These are phyloP conservation scores for Flaveria sonorensis DNA, from an alignment of 129 eudicot genomes.

Conservation along the genomic window DNA sequence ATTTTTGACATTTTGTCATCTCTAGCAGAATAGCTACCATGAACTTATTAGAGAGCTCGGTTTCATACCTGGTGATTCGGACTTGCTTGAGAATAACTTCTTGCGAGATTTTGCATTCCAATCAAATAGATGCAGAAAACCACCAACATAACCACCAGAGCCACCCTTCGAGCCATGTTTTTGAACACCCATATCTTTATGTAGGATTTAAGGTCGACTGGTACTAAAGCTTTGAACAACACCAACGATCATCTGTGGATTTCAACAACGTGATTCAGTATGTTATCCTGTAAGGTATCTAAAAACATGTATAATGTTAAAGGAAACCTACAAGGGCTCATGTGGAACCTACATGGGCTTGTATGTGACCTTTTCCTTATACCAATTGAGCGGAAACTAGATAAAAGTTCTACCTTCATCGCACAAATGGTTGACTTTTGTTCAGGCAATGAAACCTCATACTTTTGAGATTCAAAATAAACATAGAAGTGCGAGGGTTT, in stretches of 20 bases:
- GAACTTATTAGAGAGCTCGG: not conserved
- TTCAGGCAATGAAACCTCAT: not conserved
- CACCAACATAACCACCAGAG: conserved; percentile 89
- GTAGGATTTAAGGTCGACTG: conserved; percentile 20
- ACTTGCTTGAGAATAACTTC: conserved; percentile 81
- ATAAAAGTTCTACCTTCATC: not conserved
- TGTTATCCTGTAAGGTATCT: not conserved
- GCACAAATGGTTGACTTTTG: not conserved
- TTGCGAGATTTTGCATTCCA: conserved; percentile 96
- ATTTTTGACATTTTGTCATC: not conserved
- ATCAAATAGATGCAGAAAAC: conserved; percentile 89
- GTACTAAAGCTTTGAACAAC: conserved; percentile 10
- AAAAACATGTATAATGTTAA: not conserved
- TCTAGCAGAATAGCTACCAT: not conserved
- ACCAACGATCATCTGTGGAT: conserved; percentile 52
- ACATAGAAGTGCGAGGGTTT: no score
- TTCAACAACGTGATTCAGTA: conserved; percentile 4
- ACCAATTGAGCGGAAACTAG: not conserved
- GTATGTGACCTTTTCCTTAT: not conserved
- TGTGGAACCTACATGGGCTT: not conserved
- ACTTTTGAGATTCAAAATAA: not conserved
- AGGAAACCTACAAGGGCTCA: not conserved
- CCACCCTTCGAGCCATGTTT: conserved; percentile 70
- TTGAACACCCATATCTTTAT: conserved; percentile 67
- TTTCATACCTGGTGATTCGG: conserved; percentile 67